These are phyloP conservation scores for Clonostachys rosea DNA, from an alignment of 2,329 filamentous ascomycete genomes.

Conservation along the genomic window DNA sequence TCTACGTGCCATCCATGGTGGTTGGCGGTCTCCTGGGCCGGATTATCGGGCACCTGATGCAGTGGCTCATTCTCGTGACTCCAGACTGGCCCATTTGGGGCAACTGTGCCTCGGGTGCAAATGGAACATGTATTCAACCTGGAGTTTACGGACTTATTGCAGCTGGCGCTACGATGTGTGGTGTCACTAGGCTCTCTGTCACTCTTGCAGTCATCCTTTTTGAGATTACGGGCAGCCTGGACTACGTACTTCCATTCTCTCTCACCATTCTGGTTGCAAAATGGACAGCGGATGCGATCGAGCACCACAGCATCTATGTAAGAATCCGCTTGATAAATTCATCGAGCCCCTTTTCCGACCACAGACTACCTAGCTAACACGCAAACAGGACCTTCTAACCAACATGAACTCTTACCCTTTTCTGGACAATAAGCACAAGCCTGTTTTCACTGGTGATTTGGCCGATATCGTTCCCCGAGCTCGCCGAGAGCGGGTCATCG, in stretches of 20 bases:
- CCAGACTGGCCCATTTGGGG: slow-evolving; percentile 71
- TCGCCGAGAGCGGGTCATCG: slow-evolving; percentile 75
- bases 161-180: slow-evolving; percentile 96
- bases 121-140: slow-evolving; percentile 84
- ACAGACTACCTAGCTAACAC: slow-evolving; percentile 6
- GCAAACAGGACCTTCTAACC: slow-evolving; percentile 72
- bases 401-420: slow-evolving; percentile 98
- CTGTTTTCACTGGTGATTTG: slow-evolving; percentile 83
- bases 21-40: slow-evolving; percentile 90
- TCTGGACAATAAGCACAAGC: slow-evolving; percentile 93
- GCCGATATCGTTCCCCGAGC: slow-evolving; percentile 79
- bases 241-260: slow-evolving; percentile 94
- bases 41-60: slow-evolving; percentile 79
- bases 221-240: slow-evolving; percentile 88
- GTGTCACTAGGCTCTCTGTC: slow-evolving; percentile 88
- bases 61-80: slow-evolving; percentile 73
- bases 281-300: slow-evolving; percentile 94
- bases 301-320: slow-evolving; percentile 89
- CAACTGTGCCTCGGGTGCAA: slow-evolving; percentile 63
- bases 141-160: slow-evolving; percentile 96
- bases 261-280: slow-evolving; percentile 91
- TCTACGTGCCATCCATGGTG: slow-evolving; percentile 98
- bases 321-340: slow-evolving; percentile 18
- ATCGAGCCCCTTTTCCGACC: not conserved
- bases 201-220: slow-evolving; percentile 94